Percentiles rank a stretch among this genome's conserved stretches.
phyloP scores from a whole-genome alignment of 1,284 basidiomycete species.

The Serendipita sp. region DNA sequence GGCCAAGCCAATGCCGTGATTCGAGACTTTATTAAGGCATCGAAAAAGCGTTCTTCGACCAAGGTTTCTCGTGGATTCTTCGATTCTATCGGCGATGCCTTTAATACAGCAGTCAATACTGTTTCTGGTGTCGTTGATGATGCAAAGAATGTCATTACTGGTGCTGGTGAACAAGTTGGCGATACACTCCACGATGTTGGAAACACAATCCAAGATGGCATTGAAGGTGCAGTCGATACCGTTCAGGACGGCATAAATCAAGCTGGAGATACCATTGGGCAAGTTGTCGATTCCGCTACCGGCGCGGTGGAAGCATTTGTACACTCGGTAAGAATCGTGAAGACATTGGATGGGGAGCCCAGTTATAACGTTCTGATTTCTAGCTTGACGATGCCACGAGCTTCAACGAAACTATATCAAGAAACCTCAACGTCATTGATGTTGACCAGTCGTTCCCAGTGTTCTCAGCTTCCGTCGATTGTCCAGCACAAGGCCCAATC shows the following conservation, averaged over 20 bases:
- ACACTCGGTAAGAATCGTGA: not conserved
- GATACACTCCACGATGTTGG: not conserved
- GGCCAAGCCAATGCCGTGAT: not conserved
- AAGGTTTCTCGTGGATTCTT: not conserved
- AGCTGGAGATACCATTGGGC: not conserved
- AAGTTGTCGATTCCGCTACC: not conserved
- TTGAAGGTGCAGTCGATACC: not conserved
- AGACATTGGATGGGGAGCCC: not conserved
- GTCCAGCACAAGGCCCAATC: constrained; percentile 20
- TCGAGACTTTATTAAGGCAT: not conserved
- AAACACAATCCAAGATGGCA: not conserved
- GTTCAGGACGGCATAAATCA: not conserved
- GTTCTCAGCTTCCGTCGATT: constrained; percentile 28
- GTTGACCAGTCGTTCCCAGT: constrained; percentile 27
- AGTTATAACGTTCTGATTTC: not conserved
- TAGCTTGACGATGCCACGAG: not conserved
- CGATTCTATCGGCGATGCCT: not conserved
- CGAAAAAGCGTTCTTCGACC: not conserved
- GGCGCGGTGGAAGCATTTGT: not conserved
- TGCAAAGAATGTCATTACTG: not conserved
- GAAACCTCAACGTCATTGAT: constrained; percentile 21
- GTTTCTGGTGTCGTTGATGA: not conserved
- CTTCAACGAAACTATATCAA: constrained; percentile 21
- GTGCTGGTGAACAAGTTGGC: not conserved
- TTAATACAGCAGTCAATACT: not conserved